phyloP scores from a whole-genome alignment of 2,329 filamentous ascomycete genomes.

The Sphaerostilbella broomeana region DNA sequence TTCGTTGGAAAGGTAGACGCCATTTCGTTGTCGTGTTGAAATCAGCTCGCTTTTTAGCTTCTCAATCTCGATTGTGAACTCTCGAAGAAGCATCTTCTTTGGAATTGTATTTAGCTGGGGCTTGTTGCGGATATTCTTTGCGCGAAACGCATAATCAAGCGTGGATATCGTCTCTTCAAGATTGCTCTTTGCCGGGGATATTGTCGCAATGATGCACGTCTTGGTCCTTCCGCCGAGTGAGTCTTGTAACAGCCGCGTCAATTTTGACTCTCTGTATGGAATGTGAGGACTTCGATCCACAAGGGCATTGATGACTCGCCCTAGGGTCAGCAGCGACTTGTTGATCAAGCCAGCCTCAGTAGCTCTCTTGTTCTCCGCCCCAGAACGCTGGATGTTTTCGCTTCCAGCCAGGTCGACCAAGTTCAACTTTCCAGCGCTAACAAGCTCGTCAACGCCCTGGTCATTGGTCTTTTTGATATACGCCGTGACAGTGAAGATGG shows the following conservation, averaged over 20 bases:
- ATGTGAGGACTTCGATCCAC: slow-evolving; percentile 89
- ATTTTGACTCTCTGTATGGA: slow-evolving; percentile 86
- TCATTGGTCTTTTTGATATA: slow-evolving; percentile 78
- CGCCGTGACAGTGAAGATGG: slow-evolving; percentile 92
- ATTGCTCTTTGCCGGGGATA: slow-evolving; percentile 91
- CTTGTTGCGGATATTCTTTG: slow-evolving; percentile 98
- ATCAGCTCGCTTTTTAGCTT: slow-evolving; percentile 91
- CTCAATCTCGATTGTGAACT: slow-evolving; percentile 90
- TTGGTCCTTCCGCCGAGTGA: slow-evolving; percentile 93
- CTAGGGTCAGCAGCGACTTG: slow-evolving; percentile 90
- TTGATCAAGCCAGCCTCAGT: slow-evolving; percentile 96
- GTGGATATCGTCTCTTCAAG: slow-evolving; percentile 98
- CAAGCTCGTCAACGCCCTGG: slow-evolving; percentile 79
- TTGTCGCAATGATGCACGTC: slow-evolving; percentile 95
- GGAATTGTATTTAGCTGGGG: slow-evolving; percentile 91
- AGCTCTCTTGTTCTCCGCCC: slow-evolving; percentile 95
- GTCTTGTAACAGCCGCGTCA: slow-evolving; percentile 91
- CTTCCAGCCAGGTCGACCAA: slow-evolving; percentile 94
- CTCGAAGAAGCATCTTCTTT: slow-evolving; percentile 84
- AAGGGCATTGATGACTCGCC: slow-evolving; percentile 93
- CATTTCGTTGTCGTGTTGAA: slow-evolving; percentile 85
- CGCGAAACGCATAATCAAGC: slow-evolving; percentile 92
- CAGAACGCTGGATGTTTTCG: slow-evolving; percentile 94
- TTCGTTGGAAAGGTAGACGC: slow-evolving; percentile 87
- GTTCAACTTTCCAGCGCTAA: slow-evolving; percentile 90